A percentile compares a stretch with the other conserved stretches of the same genome.
Evolutionary conservation across 2,329 filamentous ascomycete species (phyloP).

Genomic region (Diaporthe sp.): DNA sequence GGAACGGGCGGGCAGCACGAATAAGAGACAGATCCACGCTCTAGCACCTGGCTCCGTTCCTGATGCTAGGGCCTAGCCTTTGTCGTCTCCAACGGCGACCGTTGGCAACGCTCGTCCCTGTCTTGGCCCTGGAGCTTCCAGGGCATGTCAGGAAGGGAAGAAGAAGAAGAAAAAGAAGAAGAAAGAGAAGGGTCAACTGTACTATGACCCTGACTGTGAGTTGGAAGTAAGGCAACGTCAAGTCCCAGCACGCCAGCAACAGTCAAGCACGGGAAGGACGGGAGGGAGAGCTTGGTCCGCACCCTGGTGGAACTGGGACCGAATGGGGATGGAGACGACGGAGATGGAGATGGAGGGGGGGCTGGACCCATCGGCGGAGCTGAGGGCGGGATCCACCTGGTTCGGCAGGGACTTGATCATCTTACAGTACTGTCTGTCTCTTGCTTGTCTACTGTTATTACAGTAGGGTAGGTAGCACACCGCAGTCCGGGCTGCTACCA

Average conservation of each 20-base stretch:
- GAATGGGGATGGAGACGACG: constrained; percentile 17
- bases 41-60: constrained; percentile 20
- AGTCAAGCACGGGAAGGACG: background rate
- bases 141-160: background rate
- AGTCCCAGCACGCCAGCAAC: background rate
- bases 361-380: constrained; percentile 24
- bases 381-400: constrained; percentile 4
- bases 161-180: too few relatives aligned
- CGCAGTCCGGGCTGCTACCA: background rate
- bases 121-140: too few relatives aligned
- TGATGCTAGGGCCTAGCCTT: constrained; percentile 16
- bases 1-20: constrained; percentile 32
- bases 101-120: constrained; percentile 1
- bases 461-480: background rate
- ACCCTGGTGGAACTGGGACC: background rate
- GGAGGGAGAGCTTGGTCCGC: constrained; percentile 13
- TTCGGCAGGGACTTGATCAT: constrained; percentile 6
- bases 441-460: background rate
- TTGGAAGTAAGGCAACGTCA: background rate
- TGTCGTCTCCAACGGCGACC: constrained; percentile 19
- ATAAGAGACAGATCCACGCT: constrained; percentile 30
- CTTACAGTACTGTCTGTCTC: background rate
- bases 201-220: background rate
- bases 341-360: constrained; percentile 18
- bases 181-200: background rate